Evolutionary conservation across 2,329 filamentous ascomycete genomes (phyloP).

Genomic region (Curvularia hawaiiensis): DNA sequence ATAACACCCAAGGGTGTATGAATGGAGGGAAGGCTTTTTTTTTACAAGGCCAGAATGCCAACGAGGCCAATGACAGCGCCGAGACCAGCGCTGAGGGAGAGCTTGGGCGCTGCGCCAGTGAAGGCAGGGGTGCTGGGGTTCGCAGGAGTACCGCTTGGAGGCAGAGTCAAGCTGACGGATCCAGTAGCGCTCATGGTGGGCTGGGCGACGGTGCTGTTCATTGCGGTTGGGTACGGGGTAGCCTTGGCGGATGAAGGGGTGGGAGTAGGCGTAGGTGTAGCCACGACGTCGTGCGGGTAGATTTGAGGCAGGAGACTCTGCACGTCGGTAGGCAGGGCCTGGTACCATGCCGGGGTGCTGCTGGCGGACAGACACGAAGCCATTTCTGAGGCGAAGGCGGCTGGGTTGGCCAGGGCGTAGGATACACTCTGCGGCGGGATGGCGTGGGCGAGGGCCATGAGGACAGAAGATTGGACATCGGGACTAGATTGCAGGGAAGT

Average conservation of each 20-base stretch:
- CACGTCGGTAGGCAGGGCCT: conserved; percentile 51
- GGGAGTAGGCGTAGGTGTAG: conserved; percentile 23
- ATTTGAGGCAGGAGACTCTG: conserved; percentile 50
- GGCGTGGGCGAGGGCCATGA: conserved; percentile 52
- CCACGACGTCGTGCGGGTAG: conserved; percentile 33
- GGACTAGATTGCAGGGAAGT: conserved; percentile 15
- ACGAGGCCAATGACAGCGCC: conserved; percentile 50
- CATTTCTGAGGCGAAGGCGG: conserved; percentile 50
- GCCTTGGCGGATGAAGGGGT: background rate
- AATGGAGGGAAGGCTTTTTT: background rate
- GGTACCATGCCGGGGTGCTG: conserved; percentile 53
- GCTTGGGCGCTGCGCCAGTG: conserved; percentile 39
- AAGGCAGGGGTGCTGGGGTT: conserved; percentile 15
- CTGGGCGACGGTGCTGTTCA: conserved; percentile 11
- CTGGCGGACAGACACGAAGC: conserved; percentile 51
- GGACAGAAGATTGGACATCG: conserved; percentile 45
- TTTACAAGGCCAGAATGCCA: conserved; percentile 52
- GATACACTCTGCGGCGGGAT: conserved; percentile 50
- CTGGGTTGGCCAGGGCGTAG: conserved; percentile 50
- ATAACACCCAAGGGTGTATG: background rate
- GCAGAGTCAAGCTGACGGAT: conserved; percentile 9
- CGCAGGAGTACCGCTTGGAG: conserved; percentile 13
- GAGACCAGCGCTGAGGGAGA: conserved; percentile 46
- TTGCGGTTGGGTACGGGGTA: conserved; percentile 8
- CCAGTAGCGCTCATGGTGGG: conserved; percentile 18